These are phyloP conservation scores for Blastocystis sp. DNA, from an alignment of 352 stramenopile species.

Conservation along the genomic window DNA sequence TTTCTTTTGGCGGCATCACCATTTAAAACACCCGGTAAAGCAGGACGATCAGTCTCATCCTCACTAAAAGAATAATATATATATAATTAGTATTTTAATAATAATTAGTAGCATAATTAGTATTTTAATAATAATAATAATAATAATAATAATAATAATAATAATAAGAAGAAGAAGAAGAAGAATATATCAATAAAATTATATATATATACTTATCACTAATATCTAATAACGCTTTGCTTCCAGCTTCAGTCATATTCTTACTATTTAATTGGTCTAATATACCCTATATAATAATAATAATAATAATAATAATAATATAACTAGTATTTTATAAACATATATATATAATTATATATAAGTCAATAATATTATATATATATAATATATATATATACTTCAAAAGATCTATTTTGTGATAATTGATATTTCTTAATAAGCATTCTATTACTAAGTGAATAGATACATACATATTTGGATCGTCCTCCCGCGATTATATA, in stretches of 20 bases:
- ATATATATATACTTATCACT: too few relatives aligned
- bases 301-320: not conserved
- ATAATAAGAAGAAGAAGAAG: too few relatives aligned
- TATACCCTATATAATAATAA: conserved; percentile 61
- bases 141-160: too few relatives aligned
- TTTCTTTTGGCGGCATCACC: conserved; percentile 45
- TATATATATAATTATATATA: too few relatives aligned
- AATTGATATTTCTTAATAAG: conserved; percentile 98
- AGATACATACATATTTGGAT: conserved; percentile 97
- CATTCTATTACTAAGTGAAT: conserved; percentile 72
- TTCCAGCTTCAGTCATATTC: conserved; percentile 55
- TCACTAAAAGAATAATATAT: conserved; percentile 45
- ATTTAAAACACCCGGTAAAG: conserved; percentile 37
- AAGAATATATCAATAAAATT: too few relatives aligned
- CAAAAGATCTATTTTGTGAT: conserved; percentile 76
- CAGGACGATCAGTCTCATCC: conserved; percentile 40
- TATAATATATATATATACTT: not conserved
- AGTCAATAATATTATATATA: too few relatives aligned
- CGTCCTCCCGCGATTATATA: conserved; percentile 84
- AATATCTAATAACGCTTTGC: conserved; percentile 40
- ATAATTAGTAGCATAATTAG: too few relatives aligned
- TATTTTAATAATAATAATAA: too few relatives aligned
- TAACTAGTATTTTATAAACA: too few relatives aligned
- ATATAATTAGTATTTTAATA: too few relatives aligned
- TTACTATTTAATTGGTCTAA: conserved; percentile 77